Base-by-base conservation (phyloP, 257 asterid genomes). In the Lycium ferocissimum region DNA sequence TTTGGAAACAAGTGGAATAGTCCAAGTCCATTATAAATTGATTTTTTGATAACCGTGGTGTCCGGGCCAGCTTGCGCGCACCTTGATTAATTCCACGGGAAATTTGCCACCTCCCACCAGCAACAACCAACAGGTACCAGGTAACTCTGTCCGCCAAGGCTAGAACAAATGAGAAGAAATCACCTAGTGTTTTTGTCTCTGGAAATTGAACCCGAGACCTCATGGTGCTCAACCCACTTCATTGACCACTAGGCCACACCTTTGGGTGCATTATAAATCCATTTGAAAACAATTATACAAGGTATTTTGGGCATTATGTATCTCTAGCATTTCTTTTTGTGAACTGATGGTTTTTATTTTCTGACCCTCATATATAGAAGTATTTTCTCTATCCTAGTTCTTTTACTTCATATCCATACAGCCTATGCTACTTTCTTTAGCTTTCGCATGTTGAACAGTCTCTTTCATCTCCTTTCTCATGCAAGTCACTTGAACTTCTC, bases 401-500 rank as follows among this genome's bases (percentile, higher is more conserved):
- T 45, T 43, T 45, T 72, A 40, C 58, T 45, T 72, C n/a, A n/a
- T 51, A 9, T 70, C 80, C 58, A 72, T n/a, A 45, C 38, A n/a
- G 2, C 80, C 35, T 33, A 72, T 45, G 58, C 80, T 45, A 72
- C 7, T 10, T 38, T 45, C 38, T 45, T 45, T 72, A 45, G 80
- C 18, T 45, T 72, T 45, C 6, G 58, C 33, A 17, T 38, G 10
- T 72, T 26, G 38, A 9, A 45, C 38, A 45, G 57, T 72, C 11
- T 45, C 80, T 10, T 72, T 72, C 58, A 45, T 72, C 58, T n/a
- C 38, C 80, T 72, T 72, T 11, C 57, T 72, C 80, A 45, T 72
- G 80, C 80, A 40, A n/a, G 80, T 10, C 80, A n/a, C 80, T 43
- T 18, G 80, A 72, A n/a, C 57, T 72, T 72, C 43, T 72, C 80